These are phyloP conservation scores for Emmonsia crescens DNA, from an alignment of 2,329 filamentous ascomycete species.

Conservation along the genomic window DNA sequence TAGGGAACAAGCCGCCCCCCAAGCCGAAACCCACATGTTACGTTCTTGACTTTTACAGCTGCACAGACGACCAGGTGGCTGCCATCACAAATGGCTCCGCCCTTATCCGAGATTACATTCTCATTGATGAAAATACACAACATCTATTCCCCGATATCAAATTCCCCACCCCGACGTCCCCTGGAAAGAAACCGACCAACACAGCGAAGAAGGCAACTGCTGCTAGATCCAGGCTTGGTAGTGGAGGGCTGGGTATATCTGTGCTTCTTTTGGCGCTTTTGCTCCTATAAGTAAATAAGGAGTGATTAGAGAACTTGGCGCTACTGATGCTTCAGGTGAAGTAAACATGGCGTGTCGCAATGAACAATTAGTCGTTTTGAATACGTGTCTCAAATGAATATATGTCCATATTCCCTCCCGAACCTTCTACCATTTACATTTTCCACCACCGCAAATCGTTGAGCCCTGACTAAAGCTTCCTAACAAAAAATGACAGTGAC, in stretches of 20 bases:
- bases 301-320: neutral
- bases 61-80: slow-evolving; percentile 35
- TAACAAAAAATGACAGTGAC: neutral
- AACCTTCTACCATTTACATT: neutral
- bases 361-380: neutral
- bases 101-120: slow-evolving; percentile 37
- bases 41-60: slow-evolving; percentile 32
- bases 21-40: slow-evolving; percentile 11
- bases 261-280: neutral
- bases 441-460: neutral
- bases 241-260: neutral
- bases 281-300: neutral
- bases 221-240: neutral
- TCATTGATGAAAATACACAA: slow-evolving; percentile 22
- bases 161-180: slow-evolving; percentile 23
- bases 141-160: neutral
- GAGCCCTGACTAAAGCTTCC: neutral
- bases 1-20: slow-evolving; percentile 18
- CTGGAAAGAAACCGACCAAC: slow-evolving; percentile 45
- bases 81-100: slow-evolving; percentile 37
- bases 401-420: neutral
- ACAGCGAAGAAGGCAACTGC: neutral
- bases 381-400: neutral
- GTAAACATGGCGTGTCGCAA: neutral
- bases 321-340: neutral